Percentiles rank a stretch among this genome's conserved stretches.
Conservation (phyloP, 2,329 filamentous ascomycete genomes). For the Fusarium dlaminii region DNA sequence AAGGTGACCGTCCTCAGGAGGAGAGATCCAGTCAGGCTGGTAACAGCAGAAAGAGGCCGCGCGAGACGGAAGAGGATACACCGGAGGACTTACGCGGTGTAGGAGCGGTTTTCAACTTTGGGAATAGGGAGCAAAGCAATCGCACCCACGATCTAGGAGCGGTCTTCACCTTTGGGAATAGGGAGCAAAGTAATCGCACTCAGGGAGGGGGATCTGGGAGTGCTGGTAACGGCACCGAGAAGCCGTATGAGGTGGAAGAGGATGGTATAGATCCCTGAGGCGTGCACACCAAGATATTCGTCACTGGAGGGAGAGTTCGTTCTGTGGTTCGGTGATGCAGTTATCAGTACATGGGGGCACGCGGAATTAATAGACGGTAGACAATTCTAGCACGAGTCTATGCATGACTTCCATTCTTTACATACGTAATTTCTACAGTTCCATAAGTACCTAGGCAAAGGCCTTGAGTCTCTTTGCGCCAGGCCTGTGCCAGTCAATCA, state of each 20-base stretch:
- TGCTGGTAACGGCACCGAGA: background rate
- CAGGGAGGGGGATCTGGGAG: background rate
- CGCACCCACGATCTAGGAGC: too few relatives aligned
- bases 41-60: background rate
- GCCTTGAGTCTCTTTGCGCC: fast-evolving
- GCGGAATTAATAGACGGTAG: background rate
- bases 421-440: background rate
- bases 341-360: background rate
- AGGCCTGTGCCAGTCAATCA: background rate
- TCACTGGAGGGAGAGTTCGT: background rate
- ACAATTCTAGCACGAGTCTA: background rate
- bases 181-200: too few relatives aligned
- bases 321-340: background rate
- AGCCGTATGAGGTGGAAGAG: too few relatives aligned
- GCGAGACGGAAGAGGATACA: background rate
- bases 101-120: background rate
- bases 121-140: background rate
- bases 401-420: background rate
- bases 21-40: background rate
- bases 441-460: background rate
- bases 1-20: background rate
- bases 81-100: background rate
- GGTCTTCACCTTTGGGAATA: background rate
- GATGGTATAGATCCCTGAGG: too few relatives aligned
- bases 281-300: too few relatives aligned